Evolutionary conservation across 2,329 filamentous ascomycete species (phyloP).

Genomic region (Sporothrix protearum): DNA sequence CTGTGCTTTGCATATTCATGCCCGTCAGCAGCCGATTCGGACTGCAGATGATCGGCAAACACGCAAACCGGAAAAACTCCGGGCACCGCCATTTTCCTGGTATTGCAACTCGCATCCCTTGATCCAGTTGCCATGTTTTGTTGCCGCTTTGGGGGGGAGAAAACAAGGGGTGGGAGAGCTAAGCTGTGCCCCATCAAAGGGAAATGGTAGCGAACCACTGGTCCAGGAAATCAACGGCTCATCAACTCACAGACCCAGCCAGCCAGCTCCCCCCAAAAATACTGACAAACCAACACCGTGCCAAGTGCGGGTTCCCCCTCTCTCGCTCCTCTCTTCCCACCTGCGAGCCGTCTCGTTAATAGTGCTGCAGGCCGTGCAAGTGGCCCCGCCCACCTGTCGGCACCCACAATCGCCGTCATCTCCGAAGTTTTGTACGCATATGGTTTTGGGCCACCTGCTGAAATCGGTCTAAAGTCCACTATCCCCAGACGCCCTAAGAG

Average conservation of each 20-base stretch:
- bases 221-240: not conserved
- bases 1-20: no score
- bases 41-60: not conserved
- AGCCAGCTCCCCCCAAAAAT: not conserved
- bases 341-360: no score
- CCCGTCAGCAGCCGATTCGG: no score
- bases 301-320: not conserved
- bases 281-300: constrained; percentile 1
- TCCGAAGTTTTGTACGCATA: constrained; percentile 18
- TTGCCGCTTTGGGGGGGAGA: not conserved
- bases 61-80: not conserved
- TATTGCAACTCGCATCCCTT: not conserved
- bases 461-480: constrained; percentile 20
- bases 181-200: not conserved
- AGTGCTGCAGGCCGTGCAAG: not conserved
- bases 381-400: constrained; percentile 20
- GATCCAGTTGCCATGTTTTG: not conserved
- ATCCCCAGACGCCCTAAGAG: constrained; percentile 17
- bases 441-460: constrained; percentile 3
- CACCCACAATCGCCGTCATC: constrained; percentile 23
- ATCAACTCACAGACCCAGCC: no score
- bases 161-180: not conserved
- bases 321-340: no score
- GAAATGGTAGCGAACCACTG: not conserved
- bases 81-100: not conserved